Base-by-base conservation (phyloP, 176 grass and related monocot genomes). In the Alopecurus myosuroides region DNA sequence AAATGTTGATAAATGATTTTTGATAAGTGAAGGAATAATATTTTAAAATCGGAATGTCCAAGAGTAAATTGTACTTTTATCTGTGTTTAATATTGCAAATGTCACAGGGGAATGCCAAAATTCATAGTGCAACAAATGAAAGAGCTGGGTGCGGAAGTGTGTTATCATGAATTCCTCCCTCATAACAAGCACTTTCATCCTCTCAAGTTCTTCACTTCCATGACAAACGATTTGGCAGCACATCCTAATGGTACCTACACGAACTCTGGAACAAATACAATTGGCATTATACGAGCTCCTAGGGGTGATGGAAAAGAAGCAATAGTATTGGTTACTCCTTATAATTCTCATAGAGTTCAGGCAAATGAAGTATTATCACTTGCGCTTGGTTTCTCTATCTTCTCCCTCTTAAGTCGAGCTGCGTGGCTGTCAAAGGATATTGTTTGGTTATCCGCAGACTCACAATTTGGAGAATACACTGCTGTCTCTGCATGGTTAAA, bases 231-330 rank as follows among this genome's bases (percentile, higher is more conserved):
- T 70, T 46, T 84, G 42, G 76, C 52, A 64, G 63, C 60, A 25
- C 72, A 88, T 70, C 67, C 25, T 28, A 95, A 95, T 68, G 66
- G 19, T 37, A 88, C 81, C 20, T 60, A 78, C 61, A 71, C 23
- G 65, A 90, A 84, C 20, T 90, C 84, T 78, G 91, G 89, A 29
- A 77, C 91, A 62, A 95, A 93, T 84, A 88, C 89, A 81, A 34
- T 95, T 36, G 96, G 96, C 26, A 91, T 98, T 80, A 80, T 98
- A 77, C 89, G 93, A 61, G 93, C 96, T 81, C 96, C 96, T 83
- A 85, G 89, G 37, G 95, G 96, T 56, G 96, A 98, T 89, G 96
- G 96, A 63, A 98, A 98, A 92, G 96, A 98, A 85, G 91, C 91
- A 83, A 94, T 98, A 83, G 93, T 98, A 17, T 70, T 98, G 44